Evolutionary conservation across 768 basidiomycete species (phyloP), one percentile per base, ranked within the genome.

Genomic region (Phanerodontia chrysosporium): DNA sequence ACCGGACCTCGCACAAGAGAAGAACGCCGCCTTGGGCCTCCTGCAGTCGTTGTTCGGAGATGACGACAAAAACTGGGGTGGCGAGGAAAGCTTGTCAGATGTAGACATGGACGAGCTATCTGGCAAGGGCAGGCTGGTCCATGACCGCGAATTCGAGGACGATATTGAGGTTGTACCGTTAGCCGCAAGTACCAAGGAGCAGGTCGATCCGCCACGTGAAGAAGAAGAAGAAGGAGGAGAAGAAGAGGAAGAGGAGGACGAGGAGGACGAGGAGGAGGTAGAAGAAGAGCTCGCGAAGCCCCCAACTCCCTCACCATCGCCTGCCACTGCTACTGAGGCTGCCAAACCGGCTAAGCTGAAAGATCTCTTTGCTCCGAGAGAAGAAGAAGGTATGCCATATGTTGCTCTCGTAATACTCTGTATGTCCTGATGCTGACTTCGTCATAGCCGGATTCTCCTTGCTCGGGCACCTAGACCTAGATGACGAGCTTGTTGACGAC

Each of bases 391-490:
- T 86, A 63, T n/a, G 75, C 68, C 0, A 8, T n/a, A 28, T 13
- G 0, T 30, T 5, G 22, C 45, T 18, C 58, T 18, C 14, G 30
- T n/a, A n/a, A n/a, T n/a, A n/a, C n/a, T n/a, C n/a, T n/a, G n/a
- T n/a, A n/a, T n/a, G n/a, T n/a, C n/a, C 3, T 13, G 25, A 60
- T 30, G 12, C 36, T n/a, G 28, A 39, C 25, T 2, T 7, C n/a
- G 7, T 16, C 25, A 22, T 59, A 87, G 86, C 73, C 44, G 82
- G 82, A 21, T 92, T 92, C 71, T 91, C 91, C 12, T 76, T 92
- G n/a, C 76, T 92, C 3, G 81, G 80, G 0, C 85, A 91, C 61
- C 80, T 92, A 35, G 85, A 89, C 51, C 75, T 92, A 22, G 90
- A 92, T 60, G 75, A 85, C 30, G 88, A 88, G 49, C 74, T 89